These are phyloP conservation scores for Austroboletus niveus DNA, from an alignment of 1,284 basidiomycete genomes.

Conservation along the genomic window DNA sequence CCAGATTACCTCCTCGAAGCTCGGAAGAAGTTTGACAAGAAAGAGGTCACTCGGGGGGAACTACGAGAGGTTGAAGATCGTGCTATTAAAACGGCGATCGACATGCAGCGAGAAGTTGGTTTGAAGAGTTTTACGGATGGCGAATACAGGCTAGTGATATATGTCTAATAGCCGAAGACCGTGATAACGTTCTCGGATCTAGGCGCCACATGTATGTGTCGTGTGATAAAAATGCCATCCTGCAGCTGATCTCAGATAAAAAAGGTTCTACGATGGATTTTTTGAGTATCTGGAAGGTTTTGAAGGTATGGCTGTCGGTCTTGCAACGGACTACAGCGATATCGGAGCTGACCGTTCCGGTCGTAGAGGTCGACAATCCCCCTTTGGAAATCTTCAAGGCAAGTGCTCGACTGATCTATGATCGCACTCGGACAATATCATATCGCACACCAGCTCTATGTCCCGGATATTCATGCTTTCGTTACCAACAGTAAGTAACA, in stretches of 20 bases:
- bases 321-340: not conserved
- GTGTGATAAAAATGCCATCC: not conserved
- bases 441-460: conserved; percentile 20
- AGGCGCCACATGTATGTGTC: conserved; percentile 29
- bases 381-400: conserved; percentile 30
- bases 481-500: conserved; percentile 48
- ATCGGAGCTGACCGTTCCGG: conserved; percentile 1
- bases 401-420: not conserved
- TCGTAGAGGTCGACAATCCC: conserved; percentile 23
- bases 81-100: conserved; percentile 50
- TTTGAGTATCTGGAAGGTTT: conserved; percentile 28
- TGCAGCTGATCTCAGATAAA: not conserved
- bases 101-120: conserved; percentile 49
- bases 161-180: conserved; percentile 51
- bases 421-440: not conserved
- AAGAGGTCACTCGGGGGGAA: conserved; percentile 40
- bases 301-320: conserved; percentile 15
- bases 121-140: conserved; percentile 62
- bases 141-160: conserved; percentile 47
- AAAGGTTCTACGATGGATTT: conserved; percentile 28
- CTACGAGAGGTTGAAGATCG: conserved; percentile 51
- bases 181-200: conserved; percentile 7
- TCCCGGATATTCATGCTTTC: conserved; percentile 55
- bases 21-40: conserved; percentile 42
- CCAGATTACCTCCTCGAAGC: conserved; percentile 50